Evolutionary conservation across 2,329 filamentous ascomycete species (phyloP).

Genomic region (Colletotrichum ledebouriae): DNA sequence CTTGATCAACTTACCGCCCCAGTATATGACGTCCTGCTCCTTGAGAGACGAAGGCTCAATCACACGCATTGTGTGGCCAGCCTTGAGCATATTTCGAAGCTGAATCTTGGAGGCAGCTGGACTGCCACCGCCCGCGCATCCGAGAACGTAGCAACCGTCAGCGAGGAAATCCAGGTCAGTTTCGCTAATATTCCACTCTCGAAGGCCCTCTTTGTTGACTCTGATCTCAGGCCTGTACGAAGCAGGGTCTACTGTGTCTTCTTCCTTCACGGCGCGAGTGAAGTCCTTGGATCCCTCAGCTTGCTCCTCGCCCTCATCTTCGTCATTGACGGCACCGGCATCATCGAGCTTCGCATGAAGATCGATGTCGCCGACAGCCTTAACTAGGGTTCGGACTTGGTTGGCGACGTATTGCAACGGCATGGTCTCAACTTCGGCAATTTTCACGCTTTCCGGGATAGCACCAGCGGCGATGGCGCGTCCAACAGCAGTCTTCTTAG

Average conservation of each 20-base stretch:
- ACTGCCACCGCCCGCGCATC: constrained; percentile 59
- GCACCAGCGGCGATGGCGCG: constrained; percentile 42
- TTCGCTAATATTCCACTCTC: constrained; percentile 59
- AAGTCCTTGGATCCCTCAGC: constrained; percentile 53
- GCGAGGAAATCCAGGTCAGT: constrained; percentile 60
- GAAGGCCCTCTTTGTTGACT: constrained; percentile 34
- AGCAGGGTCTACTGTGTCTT: constrained; percentile 57
- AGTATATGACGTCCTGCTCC: constrained; percentile 58
- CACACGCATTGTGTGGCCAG: constrained; percentile 54
- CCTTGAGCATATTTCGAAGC: constrained; percentile 55
- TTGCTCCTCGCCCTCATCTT: constrained; percentile 59
- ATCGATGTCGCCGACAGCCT: constrained; percentile 57
- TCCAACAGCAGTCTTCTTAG: constrained; percentile 43
- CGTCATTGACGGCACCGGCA: constrained; percentile 53
- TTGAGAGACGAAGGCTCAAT: constrained; percentile 57
- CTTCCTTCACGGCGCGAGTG: constrained; percentile 55
- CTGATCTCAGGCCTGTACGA: constrained; percentile 23
- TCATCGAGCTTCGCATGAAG: constrained; percentile 53
- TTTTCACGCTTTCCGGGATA: constrained; percentile 49
- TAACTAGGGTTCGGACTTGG: constrained; percentile 53
- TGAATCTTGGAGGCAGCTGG: constrained; percentile 54
- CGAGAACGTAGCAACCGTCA: constrained; percentile 62
- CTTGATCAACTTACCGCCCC: constrained; percentile 50
- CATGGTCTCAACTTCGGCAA: constrained; percentile 58
- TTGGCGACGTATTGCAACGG: constrained; percentile 52